Evolutionary conservation across 805 yeast species (phyloP).

Genomic region (Maudiozyma turicensis): DNA sequence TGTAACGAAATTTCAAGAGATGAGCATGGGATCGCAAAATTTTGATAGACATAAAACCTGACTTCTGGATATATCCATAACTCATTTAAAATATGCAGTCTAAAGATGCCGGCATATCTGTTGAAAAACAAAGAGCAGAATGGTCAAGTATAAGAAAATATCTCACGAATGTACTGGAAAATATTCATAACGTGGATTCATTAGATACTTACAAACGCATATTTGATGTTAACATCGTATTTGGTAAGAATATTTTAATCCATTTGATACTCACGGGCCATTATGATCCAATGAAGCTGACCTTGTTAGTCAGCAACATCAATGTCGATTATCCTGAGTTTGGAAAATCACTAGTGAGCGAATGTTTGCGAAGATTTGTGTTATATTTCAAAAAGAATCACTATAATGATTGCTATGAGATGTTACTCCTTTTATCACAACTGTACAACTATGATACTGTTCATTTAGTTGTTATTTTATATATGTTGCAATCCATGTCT

Average conservation of each 20-base stretch:
- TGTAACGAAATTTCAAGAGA: no score
- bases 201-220: conserved; percentile 39
- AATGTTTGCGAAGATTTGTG: not conserved
- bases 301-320: not conserved
- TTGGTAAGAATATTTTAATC: conserved; percentile 55
- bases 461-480: conserved; percentile 44
- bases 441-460: conserved; percentile 54
- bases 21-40: no score
- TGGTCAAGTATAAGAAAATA: conserved; percentile 47
- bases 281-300: conserved; percentile 18
- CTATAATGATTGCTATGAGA: not conserved
- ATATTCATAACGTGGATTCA: conserved; percentile 31
- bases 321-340: conserved; percentile 28
- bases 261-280: conserved; percentile 39
- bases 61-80: not conserved
- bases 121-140: conserved; percentile 39
- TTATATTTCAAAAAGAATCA: not conserved
- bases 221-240: conserved; percentile 45
- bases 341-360: not conserved
- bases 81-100: not conserved
- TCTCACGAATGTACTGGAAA: conserved; percentile 32
- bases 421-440: not conserved
- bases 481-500: conserved; percentile 38
- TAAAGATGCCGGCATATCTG: not conserved
- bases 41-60: no score